Percentiles rank a stretch among this genome's conserved stretches.
Evolutionary conservation across 176 grass and related monocot genomes (phyloP).

Genomic region (Bothriochloa decipiens): DNA sequence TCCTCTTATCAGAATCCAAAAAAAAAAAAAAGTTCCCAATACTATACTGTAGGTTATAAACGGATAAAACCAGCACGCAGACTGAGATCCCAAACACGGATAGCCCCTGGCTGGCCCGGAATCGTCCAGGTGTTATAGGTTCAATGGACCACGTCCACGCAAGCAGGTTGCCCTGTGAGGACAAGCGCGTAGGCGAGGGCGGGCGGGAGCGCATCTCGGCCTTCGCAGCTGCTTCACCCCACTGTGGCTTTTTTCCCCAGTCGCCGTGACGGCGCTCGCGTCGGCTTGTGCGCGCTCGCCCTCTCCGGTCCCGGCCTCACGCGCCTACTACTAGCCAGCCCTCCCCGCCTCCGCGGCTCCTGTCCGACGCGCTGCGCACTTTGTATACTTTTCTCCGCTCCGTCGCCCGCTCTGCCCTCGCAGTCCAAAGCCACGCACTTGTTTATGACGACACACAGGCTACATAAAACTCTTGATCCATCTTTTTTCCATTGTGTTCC

Average conservation of each 20-base stretch:
- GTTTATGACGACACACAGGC: constrained; percentile 2
- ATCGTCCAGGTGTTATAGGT: background rate
- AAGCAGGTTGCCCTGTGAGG: too few species aligned
- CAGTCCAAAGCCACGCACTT: background rate
- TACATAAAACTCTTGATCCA: background rate
- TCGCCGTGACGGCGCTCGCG: constrained; percentile 30
- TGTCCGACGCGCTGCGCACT: constrained; percentile 21
- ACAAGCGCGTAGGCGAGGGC: too few species aligned
- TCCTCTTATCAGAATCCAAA: background rate
- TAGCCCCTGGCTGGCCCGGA: too few species aligned
- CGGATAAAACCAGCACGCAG: too few species aligned
- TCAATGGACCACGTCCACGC: constrained; percentile 25
- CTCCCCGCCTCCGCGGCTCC: background rate
- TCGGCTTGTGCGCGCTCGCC: background rate
- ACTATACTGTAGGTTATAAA: too few species aligned
- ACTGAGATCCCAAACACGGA: background rate
- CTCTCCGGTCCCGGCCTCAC: background rate
- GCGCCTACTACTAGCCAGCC: background rate
- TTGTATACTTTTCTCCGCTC: constrained; percentile 1
- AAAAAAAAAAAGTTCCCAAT: too few species aligned
- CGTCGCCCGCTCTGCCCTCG: background rate
- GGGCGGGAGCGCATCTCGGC: background rate
- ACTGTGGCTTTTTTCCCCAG: background rate
- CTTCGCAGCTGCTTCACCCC: constrained; percentile 50
- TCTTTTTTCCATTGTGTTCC: constrained; percentile 4